A percentile compares a stretch with the other conserved stretches of the same genome.
Conservation (phyloP, 176 grass and related monocot species). For the Carex cristatella region DNA sequence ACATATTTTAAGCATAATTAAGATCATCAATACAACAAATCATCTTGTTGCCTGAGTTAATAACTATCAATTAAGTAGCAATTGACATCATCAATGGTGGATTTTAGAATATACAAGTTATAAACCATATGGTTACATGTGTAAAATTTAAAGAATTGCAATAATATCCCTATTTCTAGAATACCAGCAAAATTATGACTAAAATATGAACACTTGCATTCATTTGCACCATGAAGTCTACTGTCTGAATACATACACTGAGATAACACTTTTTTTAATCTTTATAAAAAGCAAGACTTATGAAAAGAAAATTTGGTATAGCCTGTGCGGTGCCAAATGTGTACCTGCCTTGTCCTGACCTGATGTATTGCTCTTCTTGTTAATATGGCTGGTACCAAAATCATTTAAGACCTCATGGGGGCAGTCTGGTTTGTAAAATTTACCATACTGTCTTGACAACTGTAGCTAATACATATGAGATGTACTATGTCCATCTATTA, state of each 20-base stretch:
- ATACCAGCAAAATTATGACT: not conserved
- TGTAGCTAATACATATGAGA: not conserved
- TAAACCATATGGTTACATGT: not conserved
- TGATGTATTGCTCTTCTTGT: not conserved
- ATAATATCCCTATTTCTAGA: not conserved
- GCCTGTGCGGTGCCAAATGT: not conserved
- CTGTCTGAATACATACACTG: not conserved
- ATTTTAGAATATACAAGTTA: not conserved
- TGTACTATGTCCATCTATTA: not conserved
- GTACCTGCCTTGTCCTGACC: not conserved
- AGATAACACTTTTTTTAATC: not conserved
- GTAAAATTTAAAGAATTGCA: not conserved
- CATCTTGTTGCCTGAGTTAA: not conserved
- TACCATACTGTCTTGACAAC: not conserved
- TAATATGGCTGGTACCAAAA: not conserved
- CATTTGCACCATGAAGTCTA: not conserved
- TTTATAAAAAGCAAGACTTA: not conserved
- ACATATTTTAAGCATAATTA: not conserved
- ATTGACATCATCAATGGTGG: not conserved
- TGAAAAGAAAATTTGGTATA: not conserved
- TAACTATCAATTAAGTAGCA: not conserved
- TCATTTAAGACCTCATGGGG: not conserved
- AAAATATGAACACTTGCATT: not conserved
- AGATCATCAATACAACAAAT: not conserved
- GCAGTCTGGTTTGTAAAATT: too few relatives aligned